Evolutionary conservation across 345 rosid genomes (phyloP).

Genomic region (Hibiscus tridactylites): DNA sequence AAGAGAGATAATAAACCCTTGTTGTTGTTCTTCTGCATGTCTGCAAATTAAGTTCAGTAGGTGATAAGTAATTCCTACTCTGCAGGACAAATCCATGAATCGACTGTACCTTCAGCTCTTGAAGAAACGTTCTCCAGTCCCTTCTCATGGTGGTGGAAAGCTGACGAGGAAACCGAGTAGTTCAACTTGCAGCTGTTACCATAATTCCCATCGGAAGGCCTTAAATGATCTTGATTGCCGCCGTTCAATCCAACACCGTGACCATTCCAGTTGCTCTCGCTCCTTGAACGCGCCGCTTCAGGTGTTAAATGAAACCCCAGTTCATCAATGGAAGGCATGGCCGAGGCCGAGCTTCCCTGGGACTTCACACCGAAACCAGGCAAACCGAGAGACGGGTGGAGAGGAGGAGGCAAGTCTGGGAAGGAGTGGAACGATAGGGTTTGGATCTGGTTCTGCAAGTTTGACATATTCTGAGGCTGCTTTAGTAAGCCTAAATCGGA

Average conservation of each 20-base stretch:
- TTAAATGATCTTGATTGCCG: slow-evolving; percentile 17
- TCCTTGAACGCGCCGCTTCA: slow-evolving; percentile 2
- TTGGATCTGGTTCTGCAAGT: slow-evolving; percentile 27
- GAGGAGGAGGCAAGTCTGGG: slow-evolving; percentile 15
- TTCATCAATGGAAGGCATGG: slow-evolving; percentile 26
- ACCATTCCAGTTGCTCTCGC: slow-evolving; percentile 9
- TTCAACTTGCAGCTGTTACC: slow-evolving; percentile 34
- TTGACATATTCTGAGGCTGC: slow-evolving; percentile 19
- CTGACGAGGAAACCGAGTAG: slow-evolving; percentile 38
- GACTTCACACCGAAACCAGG: slow-evolving; percentile 21
- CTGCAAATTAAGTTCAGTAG: neutral
- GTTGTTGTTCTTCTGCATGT: neutral
- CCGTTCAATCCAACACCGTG: slow-evolving; percentile 3
- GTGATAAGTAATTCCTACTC: slow-evolving; percentile 22
- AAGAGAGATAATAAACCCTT: neutral
- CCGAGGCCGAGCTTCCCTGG: slow-evolving; percentile 15
- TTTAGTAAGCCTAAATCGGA: slow-evolving; percentile 26
- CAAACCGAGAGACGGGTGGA: slow-evolving; percentile 17
- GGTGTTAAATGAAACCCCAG: slow-evolving; percentile 21
- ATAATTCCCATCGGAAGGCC: slow-evolving; percentile 24
- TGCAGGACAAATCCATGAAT: slow-evolving; percentile 72
- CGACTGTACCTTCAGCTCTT: slow-evolving; percentile 43
- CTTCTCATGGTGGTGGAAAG: slow-evolving; percentile 42
- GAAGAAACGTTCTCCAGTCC: slow-evolving; percentile 41
- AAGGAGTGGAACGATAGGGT: slow-evolving; percentile 29